Evolutionary conservation across 345 rosid genomes (phyloP).

Genomic region (Limnanthes douglasii): DNA sequence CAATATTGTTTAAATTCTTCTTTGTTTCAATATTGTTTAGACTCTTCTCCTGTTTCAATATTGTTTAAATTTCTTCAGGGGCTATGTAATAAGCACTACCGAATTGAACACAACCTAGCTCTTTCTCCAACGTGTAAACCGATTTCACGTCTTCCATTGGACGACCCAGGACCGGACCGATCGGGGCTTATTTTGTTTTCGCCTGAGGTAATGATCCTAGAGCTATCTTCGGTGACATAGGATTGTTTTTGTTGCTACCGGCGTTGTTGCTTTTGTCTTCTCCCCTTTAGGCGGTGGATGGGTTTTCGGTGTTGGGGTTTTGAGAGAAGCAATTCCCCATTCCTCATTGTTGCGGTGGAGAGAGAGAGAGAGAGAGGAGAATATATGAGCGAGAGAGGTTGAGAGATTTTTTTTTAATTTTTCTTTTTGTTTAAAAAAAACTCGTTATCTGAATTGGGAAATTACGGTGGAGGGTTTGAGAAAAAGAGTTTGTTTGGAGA

Average conservation of each 20-base stretch:
- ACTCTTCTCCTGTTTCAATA: too few relatives aligned
- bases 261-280: conserved; percentile 1
- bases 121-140: conserved; percentile 59
- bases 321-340: conserved; percentile 81
- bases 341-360: conserved; percentile 14
- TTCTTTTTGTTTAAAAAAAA: too few relatives aligned
- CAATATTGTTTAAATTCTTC: too few relatives aligned
- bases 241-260: conserved; percentile 3
- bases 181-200: conserved; percentile 23
- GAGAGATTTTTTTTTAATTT: not conserved
- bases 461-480: too few relatives aligned
- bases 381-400: conserved; percentile 6
- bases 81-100: too few relatives aligned
- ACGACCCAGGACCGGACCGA: conserved; percentile 72
- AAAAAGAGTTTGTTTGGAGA: too few relatives aligned
- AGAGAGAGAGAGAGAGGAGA: conserved; percentile 13
- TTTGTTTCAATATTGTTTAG: too few relatives aligned
- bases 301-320: conserved; percentile 18
- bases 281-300: conserved; percentile 12
- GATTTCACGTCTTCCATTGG: conserved; percentile 84
- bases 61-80: too few relatives aligned
- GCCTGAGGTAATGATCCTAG: conserved; percentile 17
- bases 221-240: conserved; percentile 6
- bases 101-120: conserved; percentile 83
- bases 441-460: too few relatives aligned